Evolutionary conservation across 257 asterid species (phyloP).

Genomic region (Solanum clarkiae): DNA sequence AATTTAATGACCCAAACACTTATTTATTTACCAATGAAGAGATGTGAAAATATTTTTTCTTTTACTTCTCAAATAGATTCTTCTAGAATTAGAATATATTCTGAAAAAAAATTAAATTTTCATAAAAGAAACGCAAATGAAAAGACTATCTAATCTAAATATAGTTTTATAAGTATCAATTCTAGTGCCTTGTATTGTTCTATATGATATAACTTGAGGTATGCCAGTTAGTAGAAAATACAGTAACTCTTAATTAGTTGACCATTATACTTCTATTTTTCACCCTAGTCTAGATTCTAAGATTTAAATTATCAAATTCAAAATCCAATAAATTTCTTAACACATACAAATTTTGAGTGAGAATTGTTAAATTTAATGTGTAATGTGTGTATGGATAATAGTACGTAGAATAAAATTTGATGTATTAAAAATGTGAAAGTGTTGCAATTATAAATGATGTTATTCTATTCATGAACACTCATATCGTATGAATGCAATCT

Average conservation of each 20-base stretch:
- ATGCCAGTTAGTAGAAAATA: not conserved
- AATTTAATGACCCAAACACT: not conserved
- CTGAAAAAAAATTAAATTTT: not conserved
- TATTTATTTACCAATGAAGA: not conserved
- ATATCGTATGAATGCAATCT: too few species aligned
- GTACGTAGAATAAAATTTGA: too few species aligned
- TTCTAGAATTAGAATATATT: not conserved
- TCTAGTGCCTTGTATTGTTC: not conserved
- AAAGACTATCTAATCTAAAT: not conserved
- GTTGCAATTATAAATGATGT: too few species aligned
- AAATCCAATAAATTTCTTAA: not conserved
- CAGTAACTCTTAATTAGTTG: not conserved
- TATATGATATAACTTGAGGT: not conserved
- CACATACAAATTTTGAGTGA: not conserved
- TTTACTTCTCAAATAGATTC: not conserved
- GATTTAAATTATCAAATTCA: not conserved
- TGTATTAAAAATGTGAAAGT: too few species aligned
- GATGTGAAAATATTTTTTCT: not conserved
- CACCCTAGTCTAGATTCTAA: not conserved
- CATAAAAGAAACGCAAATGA: not conserved
- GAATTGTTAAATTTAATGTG: too few species aligned
- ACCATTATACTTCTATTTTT: not conserved
- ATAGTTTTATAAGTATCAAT: not conserved
- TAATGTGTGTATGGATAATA: too few species aligned
- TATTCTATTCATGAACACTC: too few species aligned